phyloP scores from a whole-genome alignment of 2,329 filamentous ascomycete species.

The Pseudomassariella vexata region DNA sequence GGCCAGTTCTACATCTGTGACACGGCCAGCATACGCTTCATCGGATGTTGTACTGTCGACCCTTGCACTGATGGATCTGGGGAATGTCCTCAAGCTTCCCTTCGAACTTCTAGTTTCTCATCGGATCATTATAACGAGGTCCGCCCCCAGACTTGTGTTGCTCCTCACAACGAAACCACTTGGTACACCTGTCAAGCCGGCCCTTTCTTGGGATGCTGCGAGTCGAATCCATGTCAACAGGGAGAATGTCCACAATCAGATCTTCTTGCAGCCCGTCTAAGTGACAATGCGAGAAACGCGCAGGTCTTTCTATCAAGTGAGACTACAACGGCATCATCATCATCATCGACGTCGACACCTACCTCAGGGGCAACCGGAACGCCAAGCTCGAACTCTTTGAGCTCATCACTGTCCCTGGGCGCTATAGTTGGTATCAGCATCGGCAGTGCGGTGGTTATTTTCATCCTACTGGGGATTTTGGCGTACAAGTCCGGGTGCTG shows the following conservation, averaged over 20 bases:
- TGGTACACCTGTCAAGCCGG: conserved; percentile 27
- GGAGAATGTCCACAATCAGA: conserved; percentile 22
- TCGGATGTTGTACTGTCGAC: conserved; percentile 31
- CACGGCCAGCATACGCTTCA: conserved; percentile 23
- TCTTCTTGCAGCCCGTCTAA: conserved; percentile 17
- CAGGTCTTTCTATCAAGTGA: conserved; percentile 13
- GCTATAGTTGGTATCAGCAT: conserved; percentile 29
- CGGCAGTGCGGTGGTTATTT: not conserved
- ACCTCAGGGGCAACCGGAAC: not conserved
- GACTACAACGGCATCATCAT: conserved; percentile 2
- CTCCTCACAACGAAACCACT: conserved; percentile 9
- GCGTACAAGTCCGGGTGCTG: not conserved
- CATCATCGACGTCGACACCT: not conserved
- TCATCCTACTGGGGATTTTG: not conserved
- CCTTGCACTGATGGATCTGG: conserved; percentile 27
- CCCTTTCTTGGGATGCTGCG: conserved; percentile 31
- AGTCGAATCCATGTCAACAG: conserved; percentile 22
- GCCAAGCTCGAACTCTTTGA: no score
- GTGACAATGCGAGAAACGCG: conserved; percentile 10
- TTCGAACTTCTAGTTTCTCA: conserved; percentile 26
- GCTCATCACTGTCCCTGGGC: not conserved
- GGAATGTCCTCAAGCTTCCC: conserved; percentile 23
- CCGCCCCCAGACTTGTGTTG: conserved; percentile 24
- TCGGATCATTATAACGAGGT: conserved; percentile 22
- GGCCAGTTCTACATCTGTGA: conserved; percentile 27